Percentiles rank a stretch among this genome's conserved stretches.
Conservation (phyloP, 177 flowering plant species). For the Telopea speciosissima region DNA sequence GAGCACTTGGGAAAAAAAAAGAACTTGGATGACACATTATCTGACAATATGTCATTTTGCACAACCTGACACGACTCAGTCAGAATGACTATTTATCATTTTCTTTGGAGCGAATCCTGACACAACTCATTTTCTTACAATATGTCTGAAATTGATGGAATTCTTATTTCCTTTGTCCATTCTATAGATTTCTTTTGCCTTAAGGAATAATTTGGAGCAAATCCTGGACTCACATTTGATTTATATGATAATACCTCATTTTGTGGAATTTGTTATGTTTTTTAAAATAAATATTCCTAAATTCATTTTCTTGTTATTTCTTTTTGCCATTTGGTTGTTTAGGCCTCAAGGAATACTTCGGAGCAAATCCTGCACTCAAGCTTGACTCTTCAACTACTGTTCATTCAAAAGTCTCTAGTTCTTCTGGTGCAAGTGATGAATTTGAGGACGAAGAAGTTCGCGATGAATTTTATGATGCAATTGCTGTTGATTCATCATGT, state of each 20-base stretch:
- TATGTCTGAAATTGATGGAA: no score
- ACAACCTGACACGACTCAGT: no score
- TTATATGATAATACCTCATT: no score
- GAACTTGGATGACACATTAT: no score
- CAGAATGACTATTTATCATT: no score
- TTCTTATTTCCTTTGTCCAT: neutral
- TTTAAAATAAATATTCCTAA: no score
- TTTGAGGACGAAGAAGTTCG: slow-evolving; percentile 34
- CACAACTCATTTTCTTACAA: no score
- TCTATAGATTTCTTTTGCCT: neutral
- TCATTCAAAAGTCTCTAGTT: slow-evolving; percentile 39
- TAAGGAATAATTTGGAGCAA: neutral
- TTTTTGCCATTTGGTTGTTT: slow-evolving; percentile 17
- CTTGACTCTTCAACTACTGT: slow-evolving; percentile 39
- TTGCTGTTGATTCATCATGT: slow-evolving; percentile 53
- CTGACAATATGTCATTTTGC: no score
- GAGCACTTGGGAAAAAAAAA: no score
- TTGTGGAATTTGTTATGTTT: no score
- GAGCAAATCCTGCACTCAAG: slow-evolving; percentile 67
- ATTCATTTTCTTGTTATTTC: neutral
- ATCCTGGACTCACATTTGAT: neutral
- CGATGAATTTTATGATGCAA: slow-evolving; percentile 91
- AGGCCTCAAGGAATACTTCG: slow-evolving; percentile 86
- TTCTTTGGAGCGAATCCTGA: no score
- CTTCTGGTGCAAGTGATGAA: slow-evolving; percentile 37